Evolutionary conservation across 345 rosid genomes (phyloP), one percentile per base, ranked within the genome.

Genomic region (Camelina neglecta): DNA sequence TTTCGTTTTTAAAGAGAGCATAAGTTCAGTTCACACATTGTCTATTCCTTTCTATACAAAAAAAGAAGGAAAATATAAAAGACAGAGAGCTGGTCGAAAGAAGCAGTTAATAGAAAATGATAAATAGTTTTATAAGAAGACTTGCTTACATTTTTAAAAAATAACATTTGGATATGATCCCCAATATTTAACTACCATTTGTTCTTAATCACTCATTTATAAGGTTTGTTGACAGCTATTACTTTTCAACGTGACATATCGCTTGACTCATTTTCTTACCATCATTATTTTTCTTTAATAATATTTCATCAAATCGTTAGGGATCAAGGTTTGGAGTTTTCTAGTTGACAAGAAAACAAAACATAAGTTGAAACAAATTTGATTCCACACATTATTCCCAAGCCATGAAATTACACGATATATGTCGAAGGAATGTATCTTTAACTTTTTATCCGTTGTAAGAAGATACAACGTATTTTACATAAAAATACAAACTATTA

Each of bases 1-100:
- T 18, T 49, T 60, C 26, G 7, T 15, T 49, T 49, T 12, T 2
- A 59, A 60, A 61, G 48, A 20, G 68, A 60, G 26, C 12, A 4
- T 60, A 26, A 53, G 58, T 75, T 75, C 53, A 54, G 33, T 76
- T 69, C 65, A 69, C 71, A 62, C 65, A 16, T 21, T 31, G 29
- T 48, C 36, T 59, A 36, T 45, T 67, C 53, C n/a, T 24, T 66
- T 39, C 12, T 39, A 9, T 7, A 50, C 45, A 24, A 33, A 11
- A 44, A 10, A 10, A 24, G 35, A 8, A 1, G 0, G 1, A 2
- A 11, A 11, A 49, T 29, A 21, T 29, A 29, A 4, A 4, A 29
- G 3, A 47, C 29, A 48, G 5, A 60, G 39, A 36, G 12, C n/a
- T 21, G 57, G 38, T 21, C 75, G 49, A 72, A 72, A 51, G 21